Evolutionary conservation across 2,329 filamentous ascomycete genomes (phyloP), one percentile per base, ranked within the genome.

Genomic region (Fusarium liriodendri): DNA sequence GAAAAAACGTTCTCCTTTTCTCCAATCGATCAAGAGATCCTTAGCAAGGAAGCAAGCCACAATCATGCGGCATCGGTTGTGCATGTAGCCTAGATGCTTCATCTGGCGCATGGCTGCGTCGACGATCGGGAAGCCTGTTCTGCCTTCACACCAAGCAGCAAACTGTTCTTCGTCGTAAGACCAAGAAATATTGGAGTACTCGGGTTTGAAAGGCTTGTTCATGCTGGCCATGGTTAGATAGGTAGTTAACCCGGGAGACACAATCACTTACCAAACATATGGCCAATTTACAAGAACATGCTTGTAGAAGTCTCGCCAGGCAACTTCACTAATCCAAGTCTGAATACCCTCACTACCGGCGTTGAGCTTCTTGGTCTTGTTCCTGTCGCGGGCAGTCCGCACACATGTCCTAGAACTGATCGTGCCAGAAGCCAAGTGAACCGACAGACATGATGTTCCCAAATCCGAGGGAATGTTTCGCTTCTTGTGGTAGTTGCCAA

Each of bases 301-400:
- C 78, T 92, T 94, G 84, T 97, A 97, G 78, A 97, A 97, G 78
- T 97, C 94, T 16, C 94, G 87, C 94, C 94, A 97, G 0, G 94
- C 94, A 5, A 97, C 87, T 81, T 97, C 94, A 62, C 91, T 91
- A 72, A 97, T 94, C 94, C 94, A 97, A 0, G 87, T 86, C 60
- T 88, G 85, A 66, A 94, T 92, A 0, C 93, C 94, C 18, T 89
- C 82, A 22, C 88, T 87, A 0, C 93, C 92, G 1, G 85, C 89
- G 69, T 95, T 89, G 2, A 97, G 86, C 66, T 90, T 89, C 79
- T 89, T 90, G 1, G 88, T 89, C 29, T 85, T 90, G 77, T 94
- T 94, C 33, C 85, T 83, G 64, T 90, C 88, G 35, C 89, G 87
- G 0, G 94, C 94, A 32, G 85, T 84, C 5, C 88, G 84, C 7